phyloP scores from a whole-genome alignment of 225 moss, liverwort and hornwort genomes.

The Pleurozium schreberi region DNA sequence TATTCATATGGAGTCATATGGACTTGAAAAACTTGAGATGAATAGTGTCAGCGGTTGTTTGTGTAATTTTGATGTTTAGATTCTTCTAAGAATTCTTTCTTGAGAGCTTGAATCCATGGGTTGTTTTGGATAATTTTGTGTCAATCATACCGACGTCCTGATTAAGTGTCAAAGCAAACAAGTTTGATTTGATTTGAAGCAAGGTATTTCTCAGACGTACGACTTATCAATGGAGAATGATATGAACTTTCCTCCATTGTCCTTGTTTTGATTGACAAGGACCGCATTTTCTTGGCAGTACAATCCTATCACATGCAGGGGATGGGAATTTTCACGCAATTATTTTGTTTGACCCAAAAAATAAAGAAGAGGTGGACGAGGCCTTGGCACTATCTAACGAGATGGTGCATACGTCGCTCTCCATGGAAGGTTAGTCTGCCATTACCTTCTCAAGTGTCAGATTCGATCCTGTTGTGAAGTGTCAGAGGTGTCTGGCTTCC shows the following conservation, averaged over 20 bases:
- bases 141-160: neutral
- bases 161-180: neutral
- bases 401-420: constrained; percentile 84
- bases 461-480: neutral
- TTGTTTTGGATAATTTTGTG: neutral
- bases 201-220: neutral
- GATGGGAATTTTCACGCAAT: constrained; percentile 87
- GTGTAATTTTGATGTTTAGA: neutral
- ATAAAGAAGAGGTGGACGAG: constrained; percentile 57
- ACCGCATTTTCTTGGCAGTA: constrained; percentile 25
- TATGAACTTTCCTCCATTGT: neutral
- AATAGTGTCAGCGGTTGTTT: neutral
- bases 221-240: neutral
- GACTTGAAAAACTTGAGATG: neutral
- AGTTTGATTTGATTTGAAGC: neutral
- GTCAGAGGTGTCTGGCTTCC: neutral
- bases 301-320: constrained; percentile 83
- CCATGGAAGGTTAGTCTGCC: constrained; percentile 54
- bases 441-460: neutral
- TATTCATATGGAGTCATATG: no score
- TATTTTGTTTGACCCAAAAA: constrained; percentile 66
- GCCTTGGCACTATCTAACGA: constrained; percentile 40
- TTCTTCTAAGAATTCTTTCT: neutral
- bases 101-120: neutral
- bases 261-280: neutral